phyloP scores from a whole-genome alignment of 2,329 filamentous ascomycete species.

The Zarea fungicola region DNA sequence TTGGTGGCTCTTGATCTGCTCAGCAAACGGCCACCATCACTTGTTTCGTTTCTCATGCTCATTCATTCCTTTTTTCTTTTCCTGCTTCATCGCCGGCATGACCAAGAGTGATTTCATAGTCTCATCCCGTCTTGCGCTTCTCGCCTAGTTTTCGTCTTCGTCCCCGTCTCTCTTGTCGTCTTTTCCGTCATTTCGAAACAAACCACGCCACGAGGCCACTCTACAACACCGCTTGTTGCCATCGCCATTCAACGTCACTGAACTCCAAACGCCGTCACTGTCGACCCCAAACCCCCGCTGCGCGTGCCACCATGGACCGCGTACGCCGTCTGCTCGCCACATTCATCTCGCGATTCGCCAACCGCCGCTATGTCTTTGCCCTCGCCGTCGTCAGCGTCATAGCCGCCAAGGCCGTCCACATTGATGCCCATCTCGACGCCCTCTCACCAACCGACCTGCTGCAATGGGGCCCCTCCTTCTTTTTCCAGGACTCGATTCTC shows the following conservation, averaged over 20 bases:
- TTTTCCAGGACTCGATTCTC: slow-evolving; percentile 12
- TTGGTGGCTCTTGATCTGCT: not conserved
- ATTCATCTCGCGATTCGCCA: slow-evolving; percentile 9
- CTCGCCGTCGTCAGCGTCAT: slow-evolving; percentile 13
- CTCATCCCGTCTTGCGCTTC: too few relatives aligned
- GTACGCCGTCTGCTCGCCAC: slow-evolving; percentile 6
- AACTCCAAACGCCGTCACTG: too few relatives aligned
- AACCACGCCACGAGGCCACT: not conserved
- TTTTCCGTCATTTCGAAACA: not conserved
- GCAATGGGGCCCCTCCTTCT: slow-evolving; percentile 13
- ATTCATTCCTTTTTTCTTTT: not conserved
- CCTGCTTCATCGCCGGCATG: not conserved
- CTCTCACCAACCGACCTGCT: slow-evolving; percentile 10
- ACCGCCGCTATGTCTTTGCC: slow-evolving; percentile 13
- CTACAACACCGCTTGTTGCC: not conserved
- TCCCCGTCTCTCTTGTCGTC: not conserved
- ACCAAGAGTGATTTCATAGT: too few relatives aligned
- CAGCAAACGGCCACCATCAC: not conserved
- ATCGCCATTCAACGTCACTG: not conserved
- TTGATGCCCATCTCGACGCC: slow-evolving; percentile 12
- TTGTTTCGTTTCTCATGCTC: not conserved
- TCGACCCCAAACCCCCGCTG: too few relatives aligned
- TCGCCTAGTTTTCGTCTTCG: not conserved
- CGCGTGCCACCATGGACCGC: slow-evolving; percentile 8
- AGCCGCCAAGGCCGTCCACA: slow-evolving; percentile 14